Evolutionary conservation across 169 alveolate genomes (phyloP).

Genomic region (Plasmodium sp.): DNA sequence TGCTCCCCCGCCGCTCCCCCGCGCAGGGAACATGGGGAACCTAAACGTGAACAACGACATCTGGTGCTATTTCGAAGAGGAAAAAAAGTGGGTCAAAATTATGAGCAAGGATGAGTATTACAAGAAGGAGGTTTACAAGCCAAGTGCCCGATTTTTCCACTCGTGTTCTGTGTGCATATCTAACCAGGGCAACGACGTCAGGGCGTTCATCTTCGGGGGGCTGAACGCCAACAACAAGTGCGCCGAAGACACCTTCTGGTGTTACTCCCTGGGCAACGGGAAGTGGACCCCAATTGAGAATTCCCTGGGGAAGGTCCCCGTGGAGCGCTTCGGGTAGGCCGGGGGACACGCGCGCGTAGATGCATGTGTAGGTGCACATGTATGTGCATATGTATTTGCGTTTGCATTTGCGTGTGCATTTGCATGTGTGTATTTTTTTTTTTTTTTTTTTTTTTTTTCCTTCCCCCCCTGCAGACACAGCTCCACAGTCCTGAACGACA

Average conservation of each 20-base stretch:
- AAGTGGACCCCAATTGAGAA: conserved; percentile 49
- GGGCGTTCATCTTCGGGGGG: conserved; percentile 63
- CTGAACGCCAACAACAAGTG: conserved; percentile 21
- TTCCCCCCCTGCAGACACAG: conserved; percentile 33
- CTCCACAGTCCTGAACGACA: conserved; percentile 38
- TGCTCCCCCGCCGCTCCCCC: not conserved
- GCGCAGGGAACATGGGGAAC: conserved; percentile 60
- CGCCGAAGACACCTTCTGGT: conserved; percentile 66
- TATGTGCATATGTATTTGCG: too few relatives aligned
- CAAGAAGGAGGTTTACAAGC: conserved; percentile 1
- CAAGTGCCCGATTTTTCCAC: conserved; percentile 58
- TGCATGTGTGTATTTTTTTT: not conserved
- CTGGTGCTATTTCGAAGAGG: conserved; percentile 63
- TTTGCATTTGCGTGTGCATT: not conserved
- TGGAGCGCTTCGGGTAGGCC: conserved; percentile 40
- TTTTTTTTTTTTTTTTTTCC: not conserved
- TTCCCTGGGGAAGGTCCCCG: conserved; percentile 37
- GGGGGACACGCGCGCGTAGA: not conserved
- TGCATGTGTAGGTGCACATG: too few relatives aligned
- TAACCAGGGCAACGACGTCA: conserved; percentile 70
- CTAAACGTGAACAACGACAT: conserved; percentile 13
- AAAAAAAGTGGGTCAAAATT: conserved; percentile 69
- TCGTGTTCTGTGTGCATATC: conserved; percentile 65
- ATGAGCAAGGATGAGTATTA: conserved; percentile 66
- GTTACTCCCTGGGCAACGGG: conserved; percentile 60